Evolutionary conservation across 306 rosid species (phyloP).

Genomic region (Begonia fuchsioides): DNA sequence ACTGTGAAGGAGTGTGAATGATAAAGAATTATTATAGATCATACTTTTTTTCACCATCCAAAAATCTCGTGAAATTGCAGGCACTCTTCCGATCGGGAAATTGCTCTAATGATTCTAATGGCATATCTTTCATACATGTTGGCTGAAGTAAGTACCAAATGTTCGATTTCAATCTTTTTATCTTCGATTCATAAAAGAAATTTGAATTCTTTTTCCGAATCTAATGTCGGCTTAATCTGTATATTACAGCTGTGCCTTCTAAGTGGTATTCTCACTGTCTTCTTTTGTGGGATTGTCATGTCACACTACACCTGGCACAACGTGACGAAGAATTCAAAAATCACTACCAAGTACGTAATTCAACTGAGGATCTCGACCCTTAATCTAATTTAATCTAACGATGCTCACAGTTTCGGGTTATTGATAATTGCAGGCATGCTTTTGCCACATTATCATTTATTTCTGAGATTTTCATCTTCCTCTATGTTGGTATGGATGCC

Average conservation of each 20-base stretch:
- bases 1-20: too few relatives aligned
- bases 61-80: slow-evolving; percentile 16
- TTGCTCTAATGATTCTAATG: slow-evolving; percentile 48
- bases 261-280: slow-evolving; percentile 51
- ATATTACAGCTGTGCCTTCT: slow-evolving; percentile 25
- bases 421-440: slow-evolving; percentile 32
- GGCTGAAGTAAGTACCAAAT: slow-evolving; percentile 32
- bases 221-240: slow-evolving; percentile 2
- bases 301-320: slow-evolving; percentile 51
- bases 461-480: slow-evolving; percentile 43
- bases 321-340: slow-evolving; percentile 31
- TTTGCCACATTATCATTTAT: slow-evolving; percentile 42
- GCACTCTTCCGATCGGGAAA: slow-evolving; percentile 50
- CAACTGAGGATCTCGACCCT: neutral
- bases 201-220: neutral
- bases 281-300: slow-evolving; percentile 58
- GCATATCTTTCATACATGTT: slow-evolving; percentile 46
- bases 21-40: too few relatives aligned
- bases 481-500: slow-evolving; percentile 68
- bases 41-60: neutral
- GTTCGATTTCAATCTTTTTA: slow-evolving; percentile 1
- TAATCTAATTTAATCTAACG: neutral
- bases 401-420: neutral
- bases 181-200: neutral
- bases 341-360: slow-evolving; percentile 34